phyloP scores from a whole-genome alignment of 768 basidiomycete genomes.

The button mushroom (Agaricus bisporus) region DNA sequence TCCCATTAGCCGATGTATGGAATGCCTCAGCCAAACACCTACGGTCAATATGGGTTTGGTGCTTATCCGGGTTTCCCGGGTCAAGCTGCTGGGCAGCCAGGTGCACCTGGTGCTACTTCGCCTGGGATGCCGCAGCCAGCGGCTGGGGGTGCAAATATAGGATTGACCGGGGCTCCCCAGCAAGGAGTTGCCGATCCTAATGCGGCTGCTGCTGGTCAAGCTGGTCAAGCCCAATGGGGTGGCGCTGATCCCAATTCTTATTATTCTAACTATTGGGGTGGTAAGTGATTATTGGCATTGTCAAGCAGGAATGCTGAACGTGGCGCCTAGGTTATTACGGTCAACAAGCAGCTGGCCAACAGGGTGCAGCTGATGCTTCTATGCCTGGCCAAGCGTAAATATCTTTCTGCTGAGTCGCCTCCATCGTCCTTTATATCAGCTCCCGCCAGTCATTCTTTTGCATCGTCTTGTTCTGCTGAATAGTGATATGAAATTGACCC shows the following conservation, averaged over 20 bases:
- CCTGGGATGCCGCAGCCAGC: constrained; percentile 56
- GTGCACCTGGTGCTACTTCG: constrained; percentile 42
- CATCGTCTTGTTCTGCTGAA: constrained; percentile 19
- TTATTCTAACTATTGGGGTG: constrained; percentile 82
- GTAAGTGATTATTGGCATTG: constrained; percentile 33
- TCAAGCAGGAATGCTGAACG: constrained; percentile 7
- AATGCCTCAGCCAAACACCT: constrained; percentile 77
- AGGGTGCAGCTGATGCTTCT: constrained; percentile 48
- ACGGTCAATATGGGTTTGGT: constrained; percentile 75
- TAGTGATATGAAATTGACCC: constrained; percentile 10
- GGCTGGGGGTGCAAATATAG: constrained; percentile 50
- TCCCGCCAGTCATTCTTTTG: constrained; percentile 20
- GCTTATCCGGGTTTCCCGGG: constrained; percentile 68
- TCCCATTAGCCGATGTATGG: constrained; percentile 74
- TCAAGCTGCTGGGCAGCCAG: constrained; percentile 43
- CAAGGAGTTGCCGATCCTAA: constrained; percentile 51
- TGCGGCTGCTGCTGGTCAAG: constrained; percentile 47
- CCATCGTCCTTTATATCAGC: constrained; percentile 15
- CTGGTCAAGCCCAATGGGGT: constrained; percentile 73
- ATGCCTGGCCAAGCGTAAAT: constrained; percentile 44
- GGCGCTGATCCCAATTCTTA: constrained; percentile 67
- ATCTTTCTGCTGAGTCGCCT: constrained; percentile 12
- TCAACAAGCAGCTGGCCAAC: constrained; percentile 61
- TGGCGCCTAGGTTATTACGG: constrained; percentile 65
- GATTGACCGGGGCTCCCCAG: constrained; percentile 48